Conservation (phyloP, 768 basidiomycete species). For the Suillus lakei region DNA sequence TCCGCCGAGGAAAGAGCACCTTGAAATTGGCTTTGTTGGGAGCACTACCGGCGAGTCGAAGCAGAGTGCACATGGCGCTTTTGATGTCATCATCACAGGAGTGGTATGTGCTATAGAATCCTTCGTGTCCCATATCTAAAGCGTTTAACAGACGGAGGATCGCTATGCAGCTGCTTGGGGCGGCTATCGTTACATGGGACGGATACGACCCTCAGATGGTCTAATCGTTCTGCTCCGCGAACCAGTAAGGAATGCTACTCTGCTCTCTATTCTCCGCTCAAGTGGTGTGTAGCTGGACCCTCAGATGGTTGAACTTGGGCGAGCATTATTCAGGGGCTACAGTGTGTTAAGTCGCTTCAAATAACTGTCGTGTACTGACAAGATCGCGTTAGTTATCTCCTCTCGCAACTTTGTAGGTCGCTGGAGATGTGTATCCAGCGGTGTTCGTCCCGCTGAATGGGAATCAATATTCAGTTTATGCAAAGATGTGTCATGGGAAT, state of each 20-base stretch:
- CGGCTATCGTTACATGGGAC: constrained; percentile 56
- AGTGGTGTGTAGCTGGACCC: constrained; percentile 24
- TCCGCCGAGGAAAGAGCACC: constrained; percentile 33
- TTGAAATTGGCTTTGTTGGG: constrained; percentile 16
- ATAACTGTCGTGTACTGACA: constrained; percentile 13
- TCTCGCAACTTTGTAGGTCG: constrained; percentile 58
- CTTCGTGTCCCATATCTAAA: constrained; percentile 10
- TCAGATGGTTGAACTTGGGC: constrained; percentile 36
- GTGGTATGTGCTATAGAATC: constrained; percentile 41
- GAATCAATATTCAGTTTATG: constrained; percentile 59
- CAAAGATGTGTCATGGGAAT: constrained; percentile 34
- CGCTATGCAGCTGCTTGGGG: constrained; percentile 60
- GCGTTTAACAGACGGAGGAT: constrained; percentile 46
- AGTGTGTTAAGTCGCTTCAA: constrained; percentile 35
- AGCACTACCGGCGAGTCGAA: not conserved
- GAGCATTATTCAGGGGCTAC: constrained; percentile 52
- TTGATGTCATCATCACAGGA: constrained; percentile 59
- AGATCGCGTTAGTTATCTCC: constrained; percentile 44
- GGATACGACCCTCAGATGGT: constrained; percentile 63
- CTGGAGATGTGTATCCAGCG: constrained; percentile 41
- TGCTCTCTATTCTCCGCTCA: constrained; percentile 12
- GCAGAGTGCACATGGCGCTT: constrained; percentile 23
- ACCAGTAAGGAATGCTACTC: constrained; percentile 44
- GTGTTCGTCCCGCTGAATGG: constrained; percentile 44
- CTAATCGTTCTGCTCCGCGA: constrained; percentile 56